Evolutionary conservation across 805 yeast species (phyloP), one percentile per base, ranked within the genome.

Genomic region (Candida palmyrensis): DNA sequence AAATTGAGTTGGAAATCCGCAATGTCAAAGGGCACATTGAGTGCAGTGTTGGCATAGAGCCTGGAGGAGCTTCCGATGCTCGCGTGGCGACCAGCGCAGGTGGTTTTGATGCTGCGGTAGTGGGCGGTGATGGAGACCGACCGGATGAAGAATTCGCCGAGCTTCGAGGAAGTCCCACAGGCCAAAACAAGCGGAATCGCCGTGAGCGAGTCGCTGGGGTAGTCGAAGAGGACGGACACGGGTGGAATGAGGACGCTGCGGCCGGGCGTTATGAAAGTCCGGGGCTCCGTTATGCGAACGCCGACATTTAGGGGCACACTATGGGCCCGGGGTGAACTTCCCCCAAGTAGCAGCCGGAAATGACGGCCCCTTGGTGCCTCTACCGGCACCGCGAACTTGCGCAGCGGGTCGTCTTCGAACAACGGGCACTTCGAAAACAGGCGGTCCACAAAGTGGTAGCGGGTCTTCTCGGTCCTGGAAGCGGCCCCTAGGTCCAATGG

Each of bases 51-150:
- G 5, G 14, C 22, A 18, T 31, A 31, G 21, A 31, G 16, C 10
- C 17, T n/a, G 14, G 34, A 23, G 8, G 4, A 18, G 23, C 16
- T 22, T 13, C 28, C 11, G 9, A 6, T 15, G 10, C 18, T 29
- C n/a, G n/a, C n/a, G n/a, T n/a, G n/a, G 18, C 18, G 18, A 12
- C 34, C 34, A 23, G 34, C 34, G 11, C 28, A 22, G 15, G 12
- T 21, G 14, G 22, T 17, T 12, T 31, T 25, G 18, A 31, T 23
- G 16, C 25, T 18, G 8, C 24, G 29, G 22, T 16, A 31, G 5
- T 25, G 11, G 5, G 29, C 28, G 8, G 20, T 11, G 11, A 31
- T 24, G 3, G 14, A 9, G 12, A 31, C 22, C 11, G 34, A 31
- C 9, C 11, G 14, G 5, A 31, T 18, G 5, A 31, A 9, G 25